Base-by-base conservation (phyloP, 257 asterid genomes). In the Ligustrum vulgare region DNA sequence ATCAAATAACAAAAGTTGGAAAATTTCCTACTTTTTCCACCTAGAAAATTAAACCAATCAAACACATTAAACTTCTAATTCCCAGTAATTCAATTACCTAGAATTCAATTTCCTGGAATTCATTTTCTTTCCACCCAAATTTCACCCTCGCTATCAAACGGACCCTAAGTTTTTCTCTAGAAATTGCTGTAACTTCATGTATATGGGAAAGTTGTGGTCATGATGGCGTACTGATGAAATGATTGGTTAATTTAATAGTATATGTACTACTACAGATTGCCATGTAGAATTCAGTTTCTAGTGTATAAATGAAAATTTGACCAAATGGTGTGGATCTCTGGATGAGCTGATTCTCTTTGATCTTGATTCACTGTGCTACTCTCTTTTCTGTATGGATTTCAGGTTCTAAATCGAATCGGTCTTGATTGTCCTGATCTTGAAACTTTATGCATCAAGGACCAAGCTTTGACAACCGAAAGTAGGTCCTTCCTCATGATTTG, bases 401-500 rank as follows among this genome's bases (percentile, higher is more conserved):
- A 86, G 90, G 91, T 93, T 74, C 83, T 93, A 60, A 90, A 87
- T 69, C 89, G 93, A 71, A 37, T 74, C 78, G 87, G 90, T 68
- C 76, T 93, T 23, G 89, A 84, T 72, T 90, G 97, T 77, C 79
- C 89, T 36, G 96, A 91, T 83, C 92, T 93, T 72, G 97, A 93
- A 74, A 74, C 85, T 37, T 75, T 90, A 72, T 82, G 90, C 89
- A 80, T 93, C 54, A 91, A 90, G 81, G 98, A 91, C 88, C 93
- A 87, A 87, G 91, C 93, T 66, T 81, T 93, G 87, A 88, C 89
- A 33, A 89, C 76, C 81, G 98, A 91, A 85, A 90, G 98, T 93
- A 31, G 82, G 96, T 81, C 34, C 4, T 43, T 62, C 60, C 75
- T n/a, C 28, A 8, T 43, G 51, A 49, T 32, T 79, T 72, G 75